Conservation (phyloP, 1,139 yeast species). For the Hanseniaspora sp. region DNA sequence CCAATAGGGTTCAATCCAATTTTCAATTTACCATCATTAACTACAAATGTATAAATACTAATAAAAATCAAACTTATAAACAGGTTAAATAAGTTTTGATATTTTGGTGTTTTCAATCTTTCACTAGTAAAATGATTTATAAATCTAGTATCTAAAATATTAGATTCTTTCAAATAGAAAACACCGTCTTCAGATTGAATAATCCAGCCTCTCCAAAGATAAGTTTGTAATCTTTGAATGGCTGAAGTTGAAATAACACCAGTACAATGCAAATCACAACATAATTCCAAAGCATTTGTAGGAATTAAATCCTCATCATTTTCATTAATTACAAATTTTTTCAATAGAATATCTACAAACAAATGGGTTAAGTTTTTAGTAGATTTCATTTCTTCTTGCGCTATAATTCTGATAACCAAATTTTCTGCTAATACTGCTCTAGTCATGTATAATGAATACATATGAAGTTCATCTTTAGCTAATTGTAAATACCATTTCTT, state of each 20-base stretch:
- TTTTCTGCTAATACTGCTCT: conserved; percentile 63
- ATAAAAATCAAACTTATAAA: conserved; percentile 56
- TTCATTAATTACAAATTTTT: conserved; percentile 55
- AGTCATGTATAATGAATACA: conserved; percentile 49
- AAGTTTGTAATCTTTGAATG: conserved; percentile 72
- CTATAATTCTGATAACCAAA: conserved; percentile 60
- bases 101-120: conserved; percentile 70
- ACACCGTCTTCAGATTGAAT: conserved; percentile 69
- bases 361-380: conserved; percentile 34
- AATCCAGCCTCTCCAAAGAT: conserved; percentile 94
- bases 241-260: conserved; percentile 68
- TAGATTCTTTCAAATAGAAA: conserved; percentile 49
- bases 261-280: conserved; percentile 77
- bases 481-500: conserved; percentile 65
- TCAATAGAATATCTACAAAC: conserved; percentile 68
- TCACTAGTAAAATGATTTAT: conserved; percentile 69
- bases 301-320: conserved; percentile 56
- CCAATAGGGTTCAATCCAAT: conserved; percentile 31
- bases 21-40: conserved; percentile 38
- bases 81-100: conserved; percentile 66
- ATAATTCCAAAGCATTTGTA: conserved; percentile 64
- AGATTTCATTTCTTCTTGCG: conserved; percentile 42
- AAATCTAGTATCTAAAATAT: conserved; percentile 45
- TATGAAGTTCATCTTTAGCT: conserved; percentile 51
- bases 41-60: conserved; percentile 49